Evolutionary conservation across 257 asterid genomes (phyloP).

Genomic region (Nicotiana attenuata): DNA sequence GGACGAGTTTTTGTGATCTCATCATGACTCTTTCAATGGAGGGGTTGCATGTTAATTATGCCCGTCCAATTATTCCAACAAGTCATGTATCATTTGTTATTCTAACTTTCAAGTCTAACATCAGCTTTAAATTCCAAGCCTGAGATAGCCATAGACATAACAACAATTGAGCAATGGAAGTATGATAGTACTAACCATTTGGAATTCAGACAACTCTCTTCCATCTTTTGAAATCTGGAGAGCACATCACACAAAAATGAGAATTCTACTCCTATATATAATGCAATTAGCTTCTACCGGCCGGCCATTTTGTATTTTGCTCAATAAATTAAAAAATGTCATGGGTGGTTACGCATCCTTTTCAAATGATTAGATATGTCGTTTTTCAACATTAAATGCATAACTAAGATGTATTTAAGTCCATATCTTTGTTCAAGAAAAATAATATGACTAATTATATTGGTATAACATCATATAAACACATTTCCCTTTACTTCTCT

Average conservation of each 20-base stretch:
- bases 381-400: not conserved
- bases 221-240: not conserved
- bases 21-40: conserved; percentile 13
- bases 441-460: too few relatives aligned
- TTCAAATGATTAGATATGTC: not conserved
- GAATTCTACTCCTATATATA: too few relatives aligned
- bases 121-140: not conserved
- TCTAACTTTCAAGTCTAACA: not conserved
- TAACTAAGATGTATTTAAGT: not conserved
- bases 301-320: too few relatives aligned
- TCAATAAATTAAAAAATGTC: not conserved
- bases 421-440: not conserved
- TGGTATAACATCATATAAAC: too few relatives aligned
- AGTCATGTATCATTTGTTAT: not conserved
- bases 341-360: not conserved
- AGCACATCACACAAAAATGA: too few relatives aligned
- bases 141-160: not conserved
- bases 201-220: not conserved
- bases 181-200: not conserved
- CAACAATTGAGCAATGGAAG: not conserved
- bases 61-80: conserved; percentile 27
- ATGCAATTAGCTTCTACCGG: too few relatives aligned
- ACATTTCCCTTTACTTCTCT: too few relatives aligned
- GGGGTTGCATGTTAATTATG: conserved; percentile 15
- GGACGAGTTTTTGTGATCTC: conserved; percentile 5